phyloP scores from a whole-genome alignment of 495 filamentous ascomycete genomes.

The Aspergillus ellipticus region DNA sequence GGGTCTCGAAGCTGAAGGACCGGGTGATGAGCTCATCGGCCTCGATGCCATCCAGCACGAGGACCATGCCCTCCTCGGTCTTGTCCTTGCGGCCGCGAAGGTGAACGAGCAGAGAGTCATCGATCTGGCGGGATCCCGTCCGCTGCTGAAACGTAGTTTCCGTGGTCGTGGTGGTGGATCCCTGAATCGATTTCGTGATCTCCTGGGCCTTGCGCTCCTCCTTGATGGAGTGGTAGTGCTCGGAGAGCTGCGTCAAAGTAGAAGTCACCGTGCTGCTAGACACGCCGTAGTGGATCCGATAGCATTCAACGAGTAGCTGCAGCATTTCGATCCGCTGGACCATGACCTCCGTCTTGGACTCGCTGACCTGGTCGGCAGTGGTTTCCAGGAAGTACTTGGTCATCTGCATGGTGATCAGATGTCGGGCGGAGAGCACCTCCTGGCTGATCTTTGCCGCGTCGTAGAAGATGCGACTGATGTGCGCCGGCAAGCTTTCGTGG shows the following conservation, averaged over 20 bases:
- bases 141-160: conserved; percentile 1
- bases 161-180: conserved; percentile 3
- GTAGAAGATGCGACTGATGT: conserved; percentile 16
- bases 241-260: conserved; percentile 26
- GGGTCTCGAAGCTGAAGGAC: conserved; percentile 9
- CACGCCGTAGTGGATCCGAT: conserved; percentile 33
- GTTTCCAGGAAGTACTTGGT: conserved; percentile 29
- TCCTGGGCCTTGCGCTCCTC: conserved; percentile 20
- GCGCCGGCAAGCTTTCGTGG: neutral
- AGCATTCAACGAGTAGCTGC: conserved; percentile 32
- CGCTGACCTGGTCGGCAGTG: conserved; percentile 25
- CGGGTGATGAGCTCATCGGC: conserved; percentile 14
- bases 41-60: conserved; percentile 14
- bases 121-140: conserved; percentile 7
- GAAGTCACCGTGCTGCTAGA: conserved; percentile 29
- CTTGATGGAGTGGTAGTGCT: conserved; percentile 30
- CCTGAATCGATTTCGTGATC: conserved; percentile 6
- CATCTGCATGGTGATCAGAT: conserved; percentile 33
- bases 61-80: conserved; percentile 15
- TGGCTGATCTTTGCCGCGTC: conserved; percentile 26
- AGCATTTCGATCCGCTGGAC: conserved; percentile 27
- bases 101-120: conserved; percentile 23
- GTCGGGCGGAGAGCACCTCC: conserved; percentile 22
- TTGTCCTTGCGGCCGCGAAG: conserved; percentile 26
- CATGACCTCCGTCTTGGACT: conserved; percentile 35